Base-by-base conservation (phyloP, 306 rosid species). In the Acmispon strigosus region DNA sequence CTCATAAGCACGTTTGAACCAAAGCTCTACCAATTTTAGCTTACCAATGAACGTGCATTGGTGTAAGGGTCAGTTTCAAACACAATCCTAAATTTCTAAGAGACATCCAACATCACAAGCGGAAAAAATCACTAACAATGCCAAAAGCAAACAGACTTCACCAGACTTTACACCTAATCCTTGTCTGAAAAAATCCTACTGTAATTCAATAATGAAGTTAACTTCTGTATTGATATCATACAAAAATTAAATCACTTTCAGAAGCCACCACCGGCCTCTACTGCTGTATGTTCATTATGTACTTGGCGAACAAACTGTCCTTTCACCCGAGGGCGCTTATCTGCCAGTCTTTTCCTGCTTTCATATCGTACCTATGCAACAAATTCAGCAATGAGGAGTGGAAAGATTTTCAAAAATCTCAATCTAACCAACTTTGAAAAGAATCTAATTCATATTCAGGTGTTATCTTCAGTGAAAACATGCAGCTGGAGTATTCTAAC, bases 241-340 rank as follows among this genome's bases (percentile, higher is more conserved):
- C 37, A 5, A 32, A 6, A 70, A 64, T 43, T 11, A 10, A 52
- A 66, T 55, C 34, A 59, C 39, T 62, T 42, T 89, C 85, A 87
- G 63, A 61, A 70, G 60, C 58, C 80, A 70, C 66, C 85, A 53
- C 61, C 56, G 36, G 77, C 78, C 55, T 66, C 81, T 12, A 70
- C 80, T 29, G 51, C 47, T 15, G 69, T 71, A 61, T 62, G 48
- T 43, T 85, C 80, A 19, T 72, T 54, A 4, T 74, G 80, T n/a
- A 50, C 80, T 70, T 82, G 85, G 4, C 92, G 91, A 49, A 88
- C 94, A 71, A 90, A 90, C 60, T 84, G 91, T 57, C 96, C 96
- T 81, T 87, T 90, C 70, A 90, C 84, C 47, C 96, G 73, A 2
- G 94, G 96, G 6, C 94, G 86, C 76, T 86, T 86, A 74, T 90